A percentile compares a stretch with the other conserved stretches of the same genome.
These are phyloP conservation scores for Leccinum aurantiacum DNA, from an alignment of 768 basidiomycete species.

Conservation along the genomic window DNA sequence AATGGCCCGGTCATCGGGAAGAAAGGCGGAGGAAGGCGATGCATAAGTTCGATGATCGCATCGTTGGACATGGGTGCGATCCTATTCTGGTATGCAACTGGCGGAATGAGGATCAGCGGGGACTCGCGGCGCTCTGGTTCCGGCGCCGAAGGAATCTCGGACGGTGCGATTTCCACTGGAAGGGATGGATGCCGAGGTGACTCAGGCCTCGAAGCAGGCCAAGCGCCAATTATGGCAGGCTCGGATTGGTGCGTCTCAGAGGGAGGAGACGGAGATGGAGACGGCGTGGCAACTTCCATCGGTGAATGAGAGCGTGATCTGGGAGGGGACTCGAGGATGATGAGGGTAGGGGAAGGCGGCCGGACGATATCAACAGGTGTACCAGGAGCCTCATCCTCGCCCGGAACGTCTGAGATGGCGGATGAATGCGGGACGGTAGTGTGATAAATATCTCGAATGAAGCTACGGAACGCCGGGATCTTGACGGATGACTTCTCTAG, in stretches of 20 bases:
- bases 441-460: constrained; percentile 31
- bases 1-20: constrained; percentile 23
- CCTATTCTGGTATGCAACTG: constrained; percentile 11
- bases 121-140: constrained; percentile 8
- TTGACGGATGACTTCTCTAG: constrained; percentile 24
- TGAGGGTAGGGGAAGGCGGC: constrained; percentile 20
- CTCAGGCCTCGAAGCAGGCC: constrained; percentile 39
- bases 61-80: constrained; percentile 13
- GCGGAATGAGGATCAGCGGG: constrained; percentile 2
- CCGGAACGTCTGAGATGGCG: constrained; percentile 8
- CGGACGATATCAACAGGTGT: constrained; percentile 11
- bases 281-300: constrained; percentile 48
- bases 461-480: constrained; percentile 33
- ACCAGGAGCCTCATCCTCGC: constrained; percentile 8
- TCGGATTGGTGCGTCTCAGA: constrained; percentile 30
- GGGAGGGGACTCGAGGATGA: constrained; percentile 16
- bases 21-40: constrained; percentile 20
- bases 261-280: constrained; percentile 32
- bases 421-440: constrained; percentile 11
- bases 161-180: constrained; percentile 12
- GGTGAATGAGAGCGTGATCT: constrained; percentile 45
- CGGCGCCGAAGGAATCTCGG: constrained; percentile 7
- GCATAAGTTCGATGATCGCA: constrained; percentile 15
- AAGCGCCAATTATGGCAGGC: constrained; percentile 43
- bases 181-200: constrained; percentile 27